Percentiles rank a stretch among this genome's conserved stretches.
Evolutionary conservation across 805 yeast species (phyloP).

Genomic region (Teunomyces barrocoloradensis): DNA sequence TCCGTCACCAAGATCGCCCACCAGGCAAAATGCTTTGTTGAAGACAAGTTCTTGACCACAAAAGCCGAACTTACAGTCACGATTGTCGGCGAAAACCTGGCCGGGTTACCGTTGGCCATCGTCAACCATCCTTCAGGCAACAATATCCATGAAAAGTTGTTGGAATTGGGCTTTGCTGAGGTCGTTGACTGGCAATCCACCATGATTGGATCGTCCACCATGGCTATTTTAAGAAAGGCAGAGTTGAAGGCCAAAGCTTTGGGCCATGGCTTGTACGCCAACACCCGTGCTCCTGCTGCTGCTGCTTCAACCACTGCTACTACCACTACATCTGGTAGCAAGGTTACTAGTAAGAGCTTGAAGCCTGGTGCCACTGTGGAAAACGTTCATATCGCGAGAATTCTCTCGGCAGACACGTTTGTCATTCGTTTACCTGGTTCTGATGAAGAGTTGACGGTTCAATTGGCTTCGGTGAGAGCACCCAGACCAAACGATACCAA

Average conservation of each 20-base stretch:
- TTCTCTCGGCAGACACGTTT: conserved; percentile 68
- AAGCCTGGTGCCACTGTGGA: conserved; percentile 49
- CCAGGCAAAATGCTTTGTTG: conserved; percentile 63
- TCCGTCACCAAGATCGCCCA: conserved; percentile 61
- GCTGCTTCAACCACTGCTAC: conserved; percentile 8
- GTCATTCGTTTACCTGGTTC: conserved; percentile 48
- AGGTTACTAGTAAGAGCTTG: conserved; percentile 17
- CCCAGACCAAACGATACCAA: conserved; percentile 65
- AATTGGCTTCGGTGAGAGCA: conserved; percentile 71
- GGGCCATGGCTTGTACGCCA: conserved; percentile 51
- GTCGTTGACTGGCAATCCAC: conserved; percentile 80
- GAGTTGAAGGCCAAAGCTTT: conserved; percentile 62
- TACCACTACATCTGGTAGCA: conserved; percentile 12
- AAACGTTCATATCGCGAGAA: conserved; percentile 54
- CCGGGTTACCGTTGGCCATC: conserved; percentile 59
- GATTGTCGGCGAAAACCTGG: conserved; percentile 58
- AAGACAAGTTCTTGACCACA: conserved; percentile 59
- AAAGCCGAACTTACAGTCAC: conserved; percentile 50
- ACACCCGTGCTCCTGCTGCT: conserved; percentile 35
- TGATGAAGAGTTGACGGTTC: conserved; percentile 61
- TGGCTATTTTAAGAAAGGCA: conserved; percentile 60
- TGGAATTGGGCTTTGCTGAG: conserved; percentile 69
- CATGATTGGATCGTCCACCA: conserved; percentile 60
- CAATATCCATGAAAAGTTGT: conserved; percentile 63
- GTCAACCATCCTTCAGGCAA: conserved; percentile 72